Evolutionary conservation across 2,329 filamentous ascomycete species (phyloP), one percentile per base, ranked within the genome.

Genomic region (Phialophora macrospora): DNA sequence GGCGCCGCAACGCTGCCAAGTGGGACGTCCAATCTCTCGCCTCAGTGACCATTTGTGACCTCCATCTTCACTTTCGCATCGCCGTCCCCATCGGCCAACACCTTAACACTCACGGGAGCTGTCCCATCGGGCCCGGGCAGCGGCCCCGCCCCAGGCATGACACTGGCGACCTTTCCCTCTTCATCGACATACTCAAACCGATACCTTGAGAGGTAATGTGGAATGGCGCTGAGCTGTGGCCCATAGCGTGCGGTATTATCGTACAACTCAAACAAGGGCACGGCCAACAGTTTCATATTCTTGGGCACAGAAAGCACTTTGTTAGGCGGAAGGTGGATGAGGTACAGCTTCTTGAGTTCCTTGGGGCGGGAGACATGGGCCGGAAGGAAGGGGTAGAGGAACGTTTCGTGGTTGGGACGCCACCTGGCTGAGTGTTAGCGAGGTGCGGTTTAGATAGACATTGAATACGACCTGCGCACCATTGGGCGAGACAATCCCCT

Each of bases 291-390:
- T 78, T 99, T 99, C 95, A 99, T 98, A 80, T 99, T 99, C 82
- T 99, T 99, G 0, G 95, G 95, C 8, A 99, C 95, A 74, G 91
- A 96, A 51, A 99, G 85, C 14, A 98, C 91, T 81, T 97, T 98
- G 73, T 90, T 93, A 78, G 93, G 88, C 0, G 95, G 95, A 30
- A 99, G 83, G 77, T 97, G 92, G 71, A 99, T 97, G 68, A 98
- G 93, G 80, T 98, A 99, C 49, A 98, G 85, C 84, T 99, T 99
- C 84, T 99, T 99, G 83, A 94, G 97, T 82, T 99, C 95, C 83
- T 99, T 99, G 7, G 95, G 95, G 60, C 95, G 85, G 20, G 94
- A 97, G 68, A 97, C 92, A 80, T 99, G 95, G 20, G 93, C 92
- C 7, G 95, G 95, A 64, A 98, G 90, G 79, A 97, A 99, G 0